These are phyloP conservation scores for Penicillium sp. DNA, from an alignment of 2,329 filamentous ascomycete species.

Conservation along the genomic window DNA sequence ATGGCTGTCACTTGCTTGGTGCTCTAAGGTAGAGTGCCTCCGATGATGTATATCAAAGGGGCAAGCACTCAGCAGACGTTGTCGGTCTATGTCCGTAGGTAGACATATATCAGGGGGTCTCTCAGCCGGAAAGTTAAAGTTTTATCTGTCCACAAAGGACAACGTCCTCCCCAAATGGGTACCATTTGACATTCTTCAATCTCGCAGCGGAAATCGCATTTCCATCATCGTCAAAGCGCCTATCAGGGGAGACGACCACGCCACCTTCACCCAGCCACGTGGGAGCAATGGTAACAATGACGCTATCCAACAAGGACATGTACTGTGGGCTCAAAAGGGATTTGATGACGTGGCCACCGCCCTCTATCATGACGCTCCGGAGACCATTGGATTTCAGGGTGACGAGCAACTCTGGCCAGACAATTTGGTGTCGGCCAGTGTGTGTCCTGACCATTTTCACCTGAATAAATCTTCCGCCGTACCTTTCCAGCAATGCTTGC, in stretches of 20 bases:
- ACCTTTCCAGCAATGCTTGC: constrained; percentile 21
- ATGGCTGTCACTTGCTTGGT: too few species aligned
- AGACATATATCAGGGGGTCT: neutral
- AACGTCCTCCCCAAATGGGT: constrained; percentile 74
- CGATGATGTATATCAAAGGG: neutral
- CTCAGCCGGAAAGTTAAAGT: neutral
- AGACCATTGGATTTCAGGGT: constrained; percentile 57
- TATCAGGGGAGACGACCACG: constrained; percentile 70
- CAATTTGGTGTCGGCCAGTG: constrained; percentile 22
- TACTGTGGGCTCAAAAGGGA: constrained; percentile 61
- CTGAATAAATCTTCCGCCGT: constrained; percentile 32
- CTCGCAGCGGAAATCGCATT: constrained; percentile 60
- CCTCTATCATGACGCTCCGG: constrained; percentile 83
- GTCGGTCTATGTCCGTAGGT: neutral
- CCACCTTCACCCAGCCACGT: constrained; percentile 80
- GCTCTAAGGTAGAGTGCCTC: neutral
- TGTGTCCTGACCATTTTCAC: constrained; percentile 16
- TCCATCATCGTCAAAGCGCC: constrained; percentile 49
- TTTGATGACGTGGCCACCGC: constrained; percentile 79
- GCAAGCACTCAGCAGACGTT: neutral
- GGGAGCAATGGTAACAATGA: constrained; percentile 85
- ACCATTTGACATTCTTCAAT: constrained; percentile 63
- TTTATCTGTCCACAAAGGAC: constrained; percentile 68
- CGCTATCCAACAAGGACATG: constrained; percentile 61
- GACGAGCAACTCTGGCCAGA: constrained; percentile 62